Percentiles rank a stretch among this genome's conserved stretches.
Conservation (phyloP, 2,329 filamentous ascomycete genomes). For the Talaromyces albobiverticillius region DNA sequence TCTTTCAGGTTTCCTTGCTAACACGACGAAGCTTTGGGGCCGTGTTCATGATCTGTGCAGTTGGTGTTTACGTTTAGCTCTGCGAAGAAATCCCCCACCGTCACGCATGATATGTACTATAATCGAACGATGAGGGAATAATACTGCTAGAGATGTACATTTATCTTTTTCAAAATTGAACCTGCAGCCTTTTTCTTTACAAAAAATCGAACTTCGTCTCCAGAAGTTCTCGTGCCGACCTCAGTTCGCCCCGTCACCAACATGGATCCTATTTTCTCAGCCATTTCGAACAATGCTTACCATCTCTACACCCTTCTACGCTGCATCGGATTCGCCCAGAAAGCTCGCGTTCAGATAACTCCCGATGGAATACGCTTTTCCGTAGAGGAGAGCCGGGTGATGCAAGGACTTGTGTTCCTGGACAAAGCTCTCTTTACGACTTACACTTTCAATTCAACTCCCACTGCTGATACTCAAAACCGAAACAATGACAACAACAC, state of each 20-base stretch:
- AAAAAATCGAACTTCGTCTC: slow-evolving; percentile 3
- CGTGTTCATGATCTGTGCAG: slow-evolving; percentile 98
- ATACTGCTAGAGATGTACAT: slow-evolving; percentile 27
- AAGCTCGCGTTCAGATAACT: slow-evolving; percentile 70
- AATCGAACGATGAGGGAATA: slow-evolving; percentile 27
- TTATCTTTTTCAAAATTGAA: slow-evolving; percentile 17
- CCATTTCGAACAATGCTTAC: slow-evolving; percentile 60
- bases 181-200: slow-evolving; percentile 22
- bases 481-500: slow-evolving; percentile 19
- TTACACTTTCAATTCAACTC: slow-evolving; percentile 64
- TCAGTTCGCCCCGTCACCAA: slow-evolving; percentile 12
- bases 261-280: slow-evolving; percentile 53
- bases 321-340: slow-evolving; percentile 60
- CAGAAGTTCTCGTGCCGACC: slow-evolving; percentile 15
- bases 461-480: slow-evolving; percentile 23
- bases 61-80: slow-evolving; percentile 90
- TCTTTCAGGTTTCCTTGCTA: slow-evolving; percentile 7
- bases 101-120: slow-evolving; percentile 30
- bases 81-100: slow-evolving; percentile 22
- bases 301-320: slow-evolving; percentile 60
- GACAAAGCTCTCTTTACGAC: slow-evolving; percentile 86
- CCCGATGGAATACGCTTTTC: slow-evolving; percentile 83
- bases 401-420: slow-evolving; percentile 87
- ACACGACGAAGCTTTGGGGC: slow-evolving; percentile 69
- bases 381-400: slow-evolving; percentile 81